Evolutionary conservation across 192 early-diverging fungal genomes (phyloP).

Genomic region (Linnemannia schmuckeri): DNA sequence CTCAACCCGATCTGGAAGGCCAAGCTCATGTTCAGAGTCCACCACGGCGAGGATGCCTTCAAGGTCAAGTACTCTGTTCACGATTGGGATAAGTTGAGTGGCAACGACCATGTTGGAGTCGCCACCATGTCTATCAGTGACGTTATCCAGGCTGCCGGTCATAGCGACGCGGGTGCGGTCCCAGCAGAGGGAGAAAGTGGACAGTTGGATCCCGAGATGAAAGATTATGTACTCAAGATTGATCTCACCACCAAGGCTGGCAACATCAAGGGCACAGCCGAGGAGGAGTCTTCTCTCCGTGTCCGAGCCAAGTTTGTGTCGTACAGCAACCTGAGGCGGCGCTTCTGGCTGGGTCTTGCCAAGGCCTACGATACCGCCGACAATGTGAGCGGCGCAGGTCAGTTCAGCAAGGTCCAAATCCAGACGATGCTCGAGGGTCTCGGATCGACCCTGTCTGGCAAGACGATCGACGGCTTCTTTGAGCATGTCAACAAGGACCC

Average conservation of each 20-base stretch:
- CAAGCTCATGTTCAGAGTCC: constrained; percentile 73
- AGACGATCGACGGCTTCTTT: constrained; percentile 74
- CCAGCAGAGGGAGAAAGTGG: constrained; percentile 4
- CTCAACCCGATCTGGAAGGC: constrained; percentile 84
- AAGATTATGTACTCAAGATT: constrained; percentile 53
- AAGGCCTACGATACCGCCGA: constrained; percentile 71
- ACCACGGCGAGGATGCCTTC: constrained; percentile 57
- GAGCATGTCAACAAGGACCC: constrained; percentile 60
- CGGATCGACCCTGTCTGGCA: constrained; percentile 74
- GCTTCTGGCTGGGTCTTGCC: constrained; percentile 79
- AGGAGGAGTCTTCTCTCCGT: constrained; percentile 61
- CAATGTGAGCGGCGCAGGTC: background rate
- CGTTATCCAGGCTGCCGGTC: constrained; percentile 63
- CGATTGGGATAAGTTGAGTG: constrained; percentile 80
- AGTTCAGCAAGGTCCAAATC: constrained; percentile 69
- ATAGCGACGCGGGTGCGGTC: constrained; percentile 2
- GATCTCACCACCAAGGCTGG: constrained; percentile 27
- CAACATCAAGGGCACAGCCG: constrained; percentile 44
- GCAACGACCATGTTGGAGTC: constrained; percentile 75
- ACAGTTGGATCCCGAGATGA: constrained; percentile 59
- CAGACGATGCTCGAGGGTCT: constrained; percentile 80
- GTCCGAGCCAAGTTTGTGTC: constrained; percentile 77
- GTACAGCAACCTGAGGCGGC: constrained; percentile 69
- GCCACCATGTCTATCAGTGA: constrained; percentile 61
- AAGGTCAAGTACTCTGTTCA: constrained; percentile 72